These are phyloP conservation scores for Colletotrichum endophyticum DNA, from an alignment of 2,329 filamentous ascomycete genomes.

Conservation along the genomic window DNA sequence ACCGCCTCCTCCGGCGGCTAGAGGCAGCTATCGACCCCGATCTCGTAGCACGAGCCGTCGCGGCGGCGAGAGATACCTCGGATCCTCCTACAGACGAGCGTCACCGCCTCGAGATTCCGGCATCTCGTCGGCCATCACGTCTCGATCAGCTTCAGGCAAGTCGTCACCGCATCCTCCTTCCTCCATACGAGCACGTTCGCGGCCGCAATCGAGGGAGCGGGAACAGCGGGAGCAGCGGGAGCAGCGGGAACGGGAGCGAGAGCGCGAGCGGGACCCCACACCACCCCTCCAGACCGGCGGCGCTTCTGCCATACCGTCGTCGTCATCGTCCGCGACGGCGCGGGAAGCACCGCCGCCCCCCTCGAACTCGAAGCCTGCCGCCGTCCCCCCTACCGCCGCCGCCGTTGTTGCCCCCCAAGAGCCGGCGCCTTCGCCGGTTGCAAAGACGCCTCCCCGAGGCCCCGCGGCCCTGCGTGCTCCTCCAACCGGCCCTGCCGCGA, in stretches of 20 bases:
- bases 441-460: slow-evolving; percentile 58
- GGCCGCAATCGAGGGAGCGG: slow-evolving; percentile 46
- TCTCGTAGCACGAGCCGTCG: slow-evolving; percentile 57
- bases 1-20: slow-evolving; percentile 40
- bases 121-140: slow-evolving; percentile 55
- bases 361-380: slow-evolving; percentile 3
- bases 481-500: slow-evolving; percentile 48
- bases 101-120: slow-evolving; percentile 55
- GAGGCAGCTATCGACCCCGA: slow-evolving; percentile 56
- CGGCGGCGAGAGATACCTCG: slow-evolving; percentile 41
- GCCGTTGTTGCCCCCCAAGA: slow-evolving; percentile 27
- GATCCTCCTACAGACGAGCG: slow-evolving; percentile 47
- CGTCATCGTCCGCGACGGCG: slow-evolving; percentile 20
- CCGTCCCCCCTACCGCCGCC: slow-evolving; percentile 18
- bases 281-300: slow-evolving; percentile 8
- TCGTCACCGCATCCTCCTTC: slow-evolving; percentile 58
- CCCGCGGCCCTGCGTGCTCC: slow-evolving; percentile 58
- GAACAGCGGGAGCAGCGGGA: slow-evolving; percentile 15
- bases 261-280: slow-evolving; percentile 19
- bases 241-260: slow-evolving; percentile 11
- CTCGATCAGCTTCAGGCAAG: slow-evolving; percentile 54
- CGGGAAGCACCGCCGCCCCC: slow-evolving; percentile 27
- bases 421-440: slow-evolving; percentile 26
- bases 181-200: slow-evolving; percentile 49
- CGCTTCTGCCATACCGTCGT: slow-evolving; percentile 21